Base-by-base conservation (phyloP, 2,329 filamentous ascomycete species). In the Fusarium longipes region DNA sequence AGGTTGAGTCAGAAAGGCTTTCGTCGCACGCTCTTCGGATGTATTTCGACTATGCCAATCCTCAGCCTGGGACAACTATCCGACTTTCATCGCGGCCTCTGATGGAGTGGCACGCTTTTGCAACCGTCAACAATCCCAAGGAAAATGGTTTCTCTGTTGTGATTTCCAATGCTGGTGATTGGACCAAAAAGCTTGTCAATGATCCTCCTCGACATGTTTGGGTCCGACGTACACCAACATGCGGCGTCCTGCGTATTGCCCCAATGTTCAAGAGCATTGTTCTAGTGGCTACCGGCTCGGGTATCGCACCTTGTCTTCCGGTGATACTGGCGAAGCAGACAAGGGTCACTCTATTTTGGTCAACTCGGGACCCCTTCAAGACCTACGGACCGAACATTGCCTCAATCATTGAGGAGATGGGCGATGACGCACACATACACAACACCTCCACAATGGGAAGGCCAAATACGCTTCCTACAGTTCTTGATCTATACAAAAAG, bases 31-130 rank as follows among this genome's bases (percentile, higher is more conserved):
- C 91, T 18, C 79, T 91, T 24, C 85, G 88, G 25, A 84, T 94
- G n/a, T 85, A 89, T 73, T 89, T 92, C 69, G 78, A 81, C 71
- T 87, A 89, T 76, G 81, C 83, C 29, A 82, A 82, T 20, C 84
- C 86, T 8, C 58, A 70, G 78, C 82, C 55, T 20, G 73, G 54
- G 8, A 72, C 54, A 10, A 81, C 91, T 11, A 68, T 71, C n/a
- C 84, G 88, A 22, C 78, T 91, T 10, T 84, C 88, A 5, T 83
- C 86, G 40, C 81, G 82, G 5, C 89, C 89, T 0, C 79, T 91
- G 20, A 77, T 82, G 5, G 90, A 93, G 76, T 91, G 88, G 82
- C 90, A 93, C 76, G 83, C 87, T 3, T 93, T 93, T 72, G 90
- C 90, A 25, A 88, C 88, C 0, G 89, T 92, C 57, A 86, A 89